Evolutionary conservation across 1,139 yeast species (phyloP), one percentile per base, ranked within the genome.

Genomic region (Magnusiomyces starmeri): DNA sequence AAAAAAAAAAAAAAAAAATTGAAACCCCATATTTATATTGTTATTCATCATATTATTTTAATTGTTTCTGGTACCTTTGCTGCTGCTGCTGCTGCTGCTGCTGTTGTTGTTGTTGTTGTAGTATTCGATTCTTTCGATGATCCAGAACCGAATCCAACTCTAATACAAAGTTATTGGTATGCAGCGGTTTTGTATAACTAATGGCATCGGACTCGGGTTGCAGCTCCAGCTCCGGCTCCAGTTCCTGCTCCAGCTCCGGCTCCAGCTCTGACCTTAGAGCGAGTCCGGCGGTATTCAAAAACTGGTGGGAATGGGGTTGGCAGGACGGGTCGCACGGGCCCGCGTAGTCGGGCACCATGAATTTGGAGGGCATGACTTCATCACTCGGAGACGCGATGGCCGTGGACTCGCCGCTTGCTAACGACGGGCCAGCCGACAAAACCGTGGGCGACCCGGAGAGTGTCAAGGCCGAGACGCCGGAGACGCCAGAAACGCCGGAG

Each of bases 141-240:
- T 55, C 57, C 24, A 63, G 53, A 9, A 62, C 66, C 21, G 54
- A 56, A 29, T 61, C 64, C 32, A 63, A 58, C 54, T 63, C 66
- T 27, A 52, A 49, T 32, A 63, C 60, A 49, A 63, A 60, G 49
- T 57, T 59, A 20, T 12, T 22, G 54, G 42, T 7, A 59, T 50
- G 14, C 37, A 49, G 6, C 50, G 53, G n/a, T 46, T 50, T 34
- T 40, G 29, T 44, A 18, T 32, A n/a, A 32, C 37, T 14, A 14
- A n/a, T 32, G 37, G 18, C 4, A 18, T 14, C 37, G 37, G 37
- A 4, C 37, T n/a, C n/a, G 37, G n/a, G 37, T 32, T 14, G 37
- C n/a, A n/a, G n/a, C 12, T 32, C 18, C 37, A 32, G n/a, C 37
- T 32, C 4, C 37, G n/a, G 12, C 37, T 7, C n/a, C 37, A 18